phyloP scores from a whole-genome alignment of 108 stramenopile species.

The Craspedostauros australis region DNA sequence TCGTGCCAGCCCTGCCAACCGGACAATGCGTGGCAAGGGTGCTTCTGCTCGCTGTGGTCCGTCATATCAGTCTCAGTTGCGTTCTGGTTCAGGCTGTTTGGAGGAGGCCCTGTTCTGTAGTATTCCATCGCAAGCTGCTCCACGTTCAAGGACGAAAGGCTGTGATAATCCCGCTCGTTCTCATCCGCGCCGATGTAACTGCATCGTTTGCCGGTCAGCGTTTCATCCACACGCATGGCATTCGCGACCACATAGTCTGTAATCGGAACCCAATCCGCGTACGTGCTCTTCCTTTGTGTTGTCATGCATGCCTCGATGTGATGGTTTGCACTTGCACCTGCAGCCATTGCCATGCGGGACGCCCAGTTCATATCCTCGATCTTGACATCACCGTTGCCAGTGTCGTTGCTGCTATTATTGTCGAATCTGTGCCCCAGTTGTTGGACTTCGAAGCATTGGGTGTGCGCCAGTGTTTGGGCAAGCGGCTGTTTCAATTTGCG shows the following conservation, averaged over 20 bases:
- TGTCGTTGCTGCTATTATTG: constrained; percentile 8
- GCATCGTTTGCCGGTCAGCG: constrained; percentile 45
- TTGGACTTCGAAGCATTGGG: constrained; percentile 29
- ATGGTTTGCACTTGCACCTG: too few species aligned
- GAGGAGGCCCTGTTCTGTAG: constrained; percentile 59
- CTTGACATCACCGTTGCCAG: neutral
- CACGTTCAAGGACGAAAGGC: constrained; percentile 57
- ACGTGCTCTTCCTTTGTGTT: constrained; percentile 22
- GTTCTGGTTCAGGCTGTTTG: constrained; percentile 7
- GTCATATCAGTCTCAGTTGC: too few species aligned
- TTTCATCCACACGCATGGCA: constrained; percentile 34
- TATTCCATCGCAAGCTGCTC: constrained; percentile 79
- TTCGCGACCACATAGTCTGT: constrained; percentile 70
- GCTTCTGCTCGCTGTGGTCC: too few species aligned
- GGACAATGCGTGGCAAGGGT: constrained; percentile 17
- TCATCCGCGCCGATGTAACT: constrained; percentile 73
- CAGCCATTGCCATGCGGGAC: too few species aligned
- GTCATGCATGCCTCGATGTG: constrained; percentile 3
- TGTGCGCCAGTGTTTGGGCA: constrained; percentile 22
- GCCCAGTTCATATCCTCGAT: too few species aligned
- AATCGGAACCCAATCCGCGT: constrained; percentile 62
- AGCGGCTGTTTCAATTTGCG: constrained; percentile 58
- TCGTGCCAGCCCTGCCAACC: constrained; percentile 79
- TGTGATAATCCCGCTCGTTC: constrained; percentile 9
- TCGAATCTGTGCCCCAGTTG: constrained; percentile 47